Percentiles rank a stretch among this genome's conserved stretches.
Conservation (phyloP, 1,284 basidiomycete species). For the Austroboletus rostrupii region DNA sequence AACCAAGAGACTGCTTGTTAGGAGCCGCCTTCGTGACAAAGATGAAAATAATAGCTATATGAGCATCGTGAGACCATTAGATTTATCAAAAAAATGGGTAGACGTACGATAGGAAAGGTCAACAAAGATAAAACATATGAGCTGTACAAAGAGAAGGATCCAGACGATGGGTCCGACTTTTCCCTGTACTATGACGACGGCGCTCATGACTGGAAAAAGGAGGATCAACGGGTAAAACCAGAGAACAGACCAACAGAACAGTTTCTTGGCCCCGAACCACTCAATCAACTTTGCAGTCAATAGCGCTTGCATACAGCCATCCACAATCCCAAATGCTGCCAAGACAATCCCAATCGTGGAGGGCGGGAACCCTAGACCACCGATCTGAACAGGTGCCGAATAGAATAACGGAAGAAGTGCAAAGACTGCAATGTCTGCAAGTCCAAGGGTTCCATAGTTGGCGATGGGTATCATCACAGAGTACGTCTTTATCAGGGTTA, state of each 20-base stretch:
- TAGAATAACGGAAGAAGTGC: slow-evolving; percentile 66
- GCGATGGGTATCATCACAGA: slow-evolving; percentile 57
- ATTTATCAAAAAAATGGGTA: neutral
- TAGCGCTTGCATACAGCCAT: slow-evolving; percentile 57
- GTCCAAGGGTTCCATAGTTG: slow-evolving; percentile 63
- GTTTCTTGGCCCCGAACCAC: slow-evolving; percentile 50
- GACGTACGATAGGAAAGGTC: slow-evolving; percentile 29
- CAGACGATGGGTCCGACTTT: slow-evolving; percentile 26
- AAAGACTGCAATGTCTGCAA: slow-evolving; percentile 63
- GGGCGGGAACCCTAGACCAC: slow-evolving; percentile 63
- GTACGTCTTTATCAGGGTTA: slow-evolving; percentile 29
- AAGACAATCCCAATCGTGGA: slow-evolving; percentile 56
- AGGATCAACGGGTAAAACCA: slow-evolving; percentile 48
- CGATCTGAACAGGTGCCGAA: slow-evolving; percentile 59
- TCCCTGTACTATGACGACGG: slow-evolving; percentile 15
- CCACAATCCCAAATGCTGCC: slow-evolving; percentile 52
- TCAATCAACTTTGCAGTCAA: slow-evolving; percentile 57
- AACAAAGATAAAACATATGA: slow-evolving; percentile 21
- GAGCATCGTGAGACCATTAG: neutral
- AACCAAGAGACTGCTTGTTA: slow-evolving; percentile 37
- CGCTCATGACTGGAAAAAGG: slow-evolving; percentile 57
- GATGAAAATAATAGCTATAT: slow-evolving; percentile 31
- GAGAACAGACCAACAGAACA: slow-evolving; percentile 50
- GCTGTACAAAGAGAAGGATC: slow-evolving; percentile 28
- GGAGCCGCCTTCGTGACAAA: slow-evolving; percentile 33